These are phyloP conservation scores for Lactuca sativa DNA, from an alignment of 129 eudicot genomes.

Conservation along the genomic window DNA sequence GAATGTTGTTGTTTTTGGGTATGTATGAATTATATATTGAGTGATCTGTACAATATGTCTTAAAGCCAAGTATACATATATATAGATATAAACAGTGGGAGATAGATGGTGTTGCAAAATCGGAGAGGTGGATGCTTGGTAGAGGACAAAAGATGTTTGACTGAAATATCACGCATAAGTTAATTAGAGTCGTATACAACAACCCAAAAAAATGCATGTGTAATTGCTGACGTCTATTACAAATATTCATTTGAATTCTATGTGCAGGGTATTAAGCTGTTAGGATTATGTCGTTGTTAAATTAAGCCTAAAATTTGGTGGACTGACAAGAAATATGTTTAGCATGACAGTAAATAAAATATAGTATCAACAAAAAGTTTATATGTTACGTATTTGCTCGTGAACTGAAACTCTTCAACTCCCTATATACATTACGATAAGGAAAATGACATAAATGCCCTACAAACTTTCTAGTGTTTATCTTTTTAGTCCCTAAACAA, in stretches of 20 bases:
- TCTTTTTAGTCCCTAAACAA: no score
- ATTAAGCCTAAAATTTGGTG: neutral
- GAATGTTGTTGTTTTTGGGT: neutral
- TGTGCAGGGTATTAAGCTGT: neutral
- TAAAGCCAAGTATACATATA: neutral
- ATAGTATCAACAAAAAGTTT: no score
- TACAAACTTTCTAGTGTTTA: no score
- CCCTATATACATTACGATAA: no score
- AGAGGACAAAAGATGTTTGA: neutral
- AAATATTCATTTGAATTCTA: no score
- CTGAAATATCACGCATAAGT: neutral
- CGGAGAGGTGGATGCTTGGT: neutral
- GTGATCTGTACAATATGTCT: no score
- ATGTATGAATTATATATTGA: neutral
- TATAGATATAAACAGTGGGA: neutral
- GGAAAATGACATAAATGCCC: no score
- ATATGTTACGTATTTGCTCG: no score
- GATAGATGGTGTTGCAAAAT: neutral
- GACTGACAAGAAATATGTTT: neutral
- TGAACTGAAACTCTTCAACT: no score
- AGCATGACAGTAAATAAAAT: neutral
- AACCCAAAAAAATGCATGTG: neutral
- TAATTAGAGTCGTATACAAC: neutral
- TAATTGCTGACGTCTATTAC: conserved; percentile 8
- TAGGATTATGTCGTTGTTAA: neutral